Evolutionary conservation across 2,329 filamentous ascomycete species (phyloP).

Genomic region (Aspergillus flavus): DNA sequence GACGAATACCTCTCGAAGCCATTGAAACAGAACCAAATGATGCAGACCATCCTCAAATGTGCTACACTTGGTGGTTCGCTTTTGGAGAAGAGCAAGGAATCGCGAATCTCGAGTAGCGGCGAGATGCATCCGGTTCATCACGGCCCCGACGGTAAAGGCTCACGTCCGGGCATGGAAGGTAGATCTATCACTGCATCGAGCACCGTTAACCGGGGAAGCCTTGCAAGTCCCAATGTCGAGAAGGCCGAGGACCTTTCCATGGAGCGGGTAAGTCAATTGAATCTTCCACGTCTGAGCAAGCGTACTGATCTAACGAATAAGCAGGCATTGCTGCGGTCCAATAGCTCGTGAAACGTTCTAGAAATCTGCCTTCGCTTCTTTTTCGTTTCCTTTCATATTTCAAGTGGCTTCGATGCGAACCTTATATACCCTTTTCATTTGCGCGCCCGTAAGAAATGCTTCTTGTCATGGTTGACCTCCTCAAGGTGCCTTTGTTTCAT

Average conservation of each 20-base stretch:
- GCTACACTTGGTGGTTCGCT: constrained; percentile 73
- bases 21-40: constrained; percentile 93
- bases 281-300: constrained; percentile 17
- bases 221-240: constrained; percentile 66
- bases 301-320: constrained; percentile 10
- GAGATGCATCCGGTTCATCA: constrained; percentile 40
- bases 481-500: constrained; percentile 12
- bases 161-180: constrained; percentile 60
- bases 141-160: constrained; percentile 42
- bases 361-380: constrained; percentile 27
- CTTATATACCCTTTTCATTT: constrained; percentile 29
- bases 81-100: constrained; percentile 47
- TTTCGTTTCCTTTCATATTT: constrained; percentile 26
- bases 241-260: constrained; percentile 64
- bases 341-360: constrained; percentile 48
- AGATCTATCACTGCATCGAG: constrained; percentile 72
- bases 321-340: constrained; percentile 49
- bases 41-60: constrained; percentile 96
- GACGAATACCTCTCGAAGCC: constrained; percentile 98
- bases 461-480: constrained; percentile 18
- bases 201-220: constrained; percentile 55
- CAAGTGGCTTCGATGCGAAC: constrained; percentile 31
- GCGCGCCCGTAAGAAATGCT: constrained; percentile 26
- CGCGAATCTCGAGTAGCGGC: constrained; percentile 42
- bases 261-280: constrained; percentile 51